Base-by-base conservation (phyloP, 1,284 basidiomycete genomes). In the Trichosporon inkin region DNA sequence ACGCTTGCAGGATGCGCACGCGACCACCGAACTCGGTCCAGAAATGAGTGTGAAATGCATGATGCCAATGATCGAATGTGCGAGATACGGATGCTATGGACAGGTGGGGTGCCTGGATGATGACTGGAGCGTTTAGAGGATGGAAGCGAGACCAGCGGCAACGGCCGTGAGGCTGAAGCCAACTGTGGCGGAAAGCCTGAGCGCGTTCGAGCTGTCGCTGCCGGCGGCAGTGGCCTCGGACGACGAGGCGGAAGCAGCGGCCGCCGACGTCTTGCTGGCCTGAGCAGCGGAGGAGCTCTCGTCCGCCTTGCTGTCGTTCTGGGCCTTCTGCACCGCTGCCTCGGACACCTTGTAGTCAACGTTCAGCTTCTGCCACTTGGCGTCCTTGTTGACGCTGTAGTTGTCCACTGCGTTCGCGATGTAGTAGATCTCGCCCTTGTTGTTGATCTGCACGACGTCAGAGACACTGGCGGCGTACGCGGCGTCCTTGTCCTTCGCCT, bases 371-470 rank as follows among this genome's bases (percentile, higher is more conserved):
- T 68, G 58, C 79, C 79, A 80, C 22, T 65, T 63, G 6, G 75
- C 71, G 19, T 65, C 56, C 16, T 67, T 62, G 11, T 53, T 55
- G 40, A 77, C 75, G 17, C 67, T 67, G 65, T 82, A 81, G 55
- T 70, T 68, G 24, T 60, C 28, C 61, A 77, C 62, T 55, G 78
- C 83, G 76, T 86, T 88, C 1, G 85, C 80, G 39, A 92, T 78
- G 81, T 84, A 92, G 53, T 83, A 84, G 40, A 92, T 81, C 4
- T 82, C 78, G 47, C 89, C 89, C 17, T 81, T 79, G 36, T 84
- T 83, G 58, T 85, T 82, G 56, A 92, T 82, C 76, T 92, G 90
- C n/a, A 92, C 85, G 56, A 92, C 82, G 1, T 86, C 81, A 36
- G 78, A 81, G 51, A 83, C 83, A 17, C 86, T 85, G 6, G 88